These are phyloP conservation scores for Phytophthora fragariae DNA, from an alignment of 352 stramenopile species.

Conservation along the genomic window DNA sequence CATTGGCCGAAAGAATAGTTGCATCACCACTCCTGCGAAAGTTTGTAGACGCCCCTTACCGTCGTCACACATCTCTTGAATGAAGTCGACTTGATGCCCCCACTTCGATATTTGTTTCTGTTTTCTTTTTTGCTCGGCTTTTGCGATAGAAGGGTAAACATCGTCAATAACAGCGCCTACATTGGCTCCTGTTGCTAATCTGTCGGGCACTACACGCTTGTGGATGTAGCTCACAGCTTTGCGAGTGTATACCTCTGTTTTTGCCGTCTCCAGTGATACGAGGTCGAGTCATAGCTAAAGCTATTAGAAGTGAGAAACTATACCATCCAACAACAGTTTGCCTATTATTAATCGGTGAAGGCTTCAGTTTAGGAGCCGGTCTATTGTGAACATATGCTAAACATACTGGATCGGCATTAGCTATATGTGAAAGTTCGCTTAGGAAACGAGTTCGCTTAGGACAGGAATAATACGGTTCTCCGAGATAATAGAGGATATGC, in stretches of 20 bases:
- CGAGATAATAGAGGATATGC: too few relatives aligned
- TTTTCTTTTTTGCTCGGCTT: not conserved
- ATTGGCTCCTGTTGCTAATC: not conserved
- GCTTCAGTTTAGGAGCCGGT: not conserved
- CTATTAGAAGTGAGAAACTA: not conserved
- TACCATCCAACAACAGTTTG: not conserved
- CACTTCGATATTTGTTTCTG: constrained; percentile 8
- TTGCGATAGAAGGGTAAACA: not conserved
- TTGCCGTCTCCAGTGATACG: not conserved
- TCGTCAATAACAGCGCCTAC: not conserved
- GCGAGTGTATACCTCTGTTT: not conserved
- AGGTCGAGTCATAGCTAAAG: not conserved
- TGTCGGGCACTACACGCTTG: not conserved
- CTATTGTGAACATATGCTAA: not conserved
- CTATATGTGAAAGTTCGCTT: too few relatives aligned
- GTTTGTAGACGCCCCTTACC: not conserved
- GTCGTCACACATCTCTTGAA: not conserved
- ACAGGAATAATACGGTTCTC: too few relatives aligned
- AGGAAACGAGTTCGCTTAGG: too few relatives aligned
- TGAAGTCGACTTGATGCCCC: not conserved
- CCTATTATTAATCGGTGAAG: not conserved
- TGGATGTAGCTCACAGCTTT: not conserved
- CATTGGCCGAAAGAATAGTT: not conserved
- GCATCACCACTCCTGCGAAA: constrained; percentile 1
- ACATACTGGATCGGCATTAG: not conserved